Evolutionary conservation across 208 protist genomes (phyloP), one percentile per base, ranked within the genome.

Genomic region (Spongospora subterranea): DNA sequence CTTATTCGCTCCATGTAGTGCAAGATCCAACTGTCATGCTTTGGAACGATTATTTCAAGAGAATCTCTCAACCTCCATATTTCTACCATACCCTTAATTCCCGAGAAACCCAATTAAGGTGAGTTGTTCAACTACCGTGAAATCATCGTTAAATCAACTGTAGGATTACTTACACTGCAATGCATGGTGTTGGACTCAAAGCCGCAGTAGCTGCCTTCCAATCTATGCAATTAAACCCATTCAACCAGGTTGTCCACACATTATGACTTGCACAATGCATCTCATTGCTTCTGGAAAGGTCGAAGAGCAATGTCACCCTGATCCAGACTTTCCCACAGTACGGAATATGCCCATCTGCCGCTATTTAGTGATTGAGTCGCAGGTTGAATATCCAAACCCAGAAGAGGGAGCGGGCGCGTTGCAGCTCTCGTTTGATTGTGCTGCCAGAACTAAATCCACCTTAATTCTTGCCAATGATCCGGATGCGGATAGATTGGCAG

Each of bases 391-490:
- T 91, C 89, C 89, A 17, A 91, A 91, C 90, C 89, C 89, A 32
- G 89, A 91, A 32, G 89, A 91, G 90, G 50, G 66, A 20, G 89
- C 54, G 6, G 71, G 71, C 17, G 71, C 71, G 6, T 82, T 82
- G n/a, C 17, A 35, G 40, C 71, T 82, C 6, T 35, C 71, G 13
- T 45, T 82, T 35, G 35, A 82, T 6, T 20, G 17, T 39, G 71
- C 71, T 6, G n/a, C 6, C 17, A 35, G 17, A 20, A 43, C 71
- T 17, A 43, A 43, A 43, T 82, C 71, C 35, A 35, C 35, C 13
- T 35, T 91, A n/a, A 88, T 91, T 64, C 66, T 91, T 11, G 90
- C 90, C 45, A 90, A 90, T 89, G 90, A 91, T 77, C 90, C 90
- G 11, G 90, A 91, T 53, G 90, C 90, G 13, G 90, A 91, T 41